Conservation (phyloP, 2,329 filamentous ascomycete genomes). For the Xylariales sp. region DNA sequence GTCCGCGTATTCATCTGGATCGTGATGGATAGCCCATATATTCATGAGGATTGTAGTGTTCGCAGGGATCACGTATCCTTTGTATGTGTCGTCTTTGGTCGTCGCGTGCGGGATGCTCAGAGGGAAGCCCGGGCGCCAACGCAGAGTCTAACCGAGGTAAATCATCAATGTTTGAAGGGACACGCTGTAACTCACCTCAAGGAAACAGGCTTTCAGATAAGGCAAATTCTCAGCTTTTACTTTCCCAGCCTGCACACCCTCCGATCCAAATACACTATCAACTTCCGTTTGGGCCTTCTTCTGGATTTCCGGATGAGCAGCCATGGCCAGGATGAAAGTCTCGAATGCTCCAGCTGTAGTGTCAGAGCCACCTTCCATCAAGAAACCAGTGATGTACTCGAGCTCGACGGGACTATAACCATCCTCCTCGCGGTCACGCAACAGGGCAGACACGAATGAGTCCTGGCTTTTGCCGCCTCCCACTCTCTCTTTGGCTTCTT, state of each 20-base stretch:
- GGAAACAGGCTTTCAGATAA: constrained; percentile 37
- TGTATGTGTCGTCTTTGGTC: constrained; percentile 36
- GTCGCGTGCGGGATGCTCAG: constrained; percentile 34
- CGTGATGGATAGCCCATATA: constrained; percentile 27
- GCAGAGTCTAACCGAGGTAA: constrained; percentile 14
- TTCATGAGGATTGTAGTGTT: constrained; percentile 39
- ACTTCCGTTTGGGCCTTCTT: constrained; percentile 34
- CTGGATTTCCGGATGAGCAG: constrained; percentile 35
- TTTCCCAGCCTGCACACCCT: constrained; percentile 31
- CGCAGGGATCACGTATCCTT: constrained; percentile 42
- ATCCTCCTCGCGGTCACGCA: constrained; percentile 1
- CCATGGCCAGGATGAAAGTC: constrained; percentile 43
- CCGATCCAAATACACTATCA: constrained; percentile 34
- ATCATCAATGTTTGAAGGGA: too few species aligned
- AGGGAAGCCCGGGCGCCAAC: constrained; percentile 15
- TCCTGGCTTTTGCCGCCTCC: constrained; percentile 9
- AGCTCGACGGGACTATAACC: constrained; percentile 14
- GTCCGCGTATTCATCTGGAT: constrained; percentile 12
- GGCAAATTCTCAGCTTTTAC: constrained; percentile 34
- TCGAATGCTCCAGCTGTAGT: constrained; percentile 37
- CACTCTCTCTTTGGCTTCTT: constrained; percentile 11
- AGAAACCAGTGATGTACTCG: constrained; percentile 29
- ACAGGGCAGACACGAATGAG: constrained; percentile 13
- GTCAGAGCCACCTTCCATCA: constrained; percentile 37
- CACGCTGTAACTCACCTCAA: constrained; percentile 33